A percentile compares a stretch with the other conserved stretches of the same genome.
Conservation (phyloP, 306 rosid genomes). For the Rosa multiflora region DNA sequence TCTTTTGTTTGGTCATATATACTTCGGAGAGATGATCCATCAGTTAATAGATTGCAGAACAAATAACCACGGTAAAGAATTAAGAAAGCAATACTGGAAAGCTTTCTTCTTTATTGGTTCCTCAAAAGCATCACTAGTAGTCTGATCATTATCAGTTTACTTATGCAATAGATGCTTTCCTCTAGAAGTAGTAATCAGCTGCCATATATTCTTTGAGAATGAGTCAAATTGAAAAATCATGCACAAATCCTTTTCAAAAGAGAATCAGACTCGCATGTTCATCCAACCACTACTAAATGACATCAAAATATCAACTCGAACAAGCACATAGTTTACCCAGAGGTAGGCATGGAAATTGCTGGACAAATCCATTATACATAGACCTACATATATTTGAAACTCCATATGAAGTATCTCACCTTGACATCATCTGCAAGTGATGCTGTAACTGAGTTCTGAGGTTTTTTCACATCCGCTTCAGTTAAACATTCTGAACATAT, state of each 20-base stretch:
- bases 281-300: not conserved
- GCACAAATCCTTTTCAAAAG: too few relatives aligned
- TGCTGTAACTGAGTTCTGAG: slow-evolving; percentile 43
- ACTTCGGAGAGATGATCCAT: not conserved
- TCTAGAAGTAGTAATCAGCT: not conserved
- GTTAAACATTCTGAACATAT: slow-evolving; percentile 79
- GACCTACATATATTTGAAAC: too few relatives aligned
- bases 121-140: not conserved
- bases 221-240: too few relatives aligned
- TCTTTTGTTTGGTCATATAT: too few relatives aligned
- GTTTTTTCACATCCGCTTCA: slow-evolving; percentile 62
- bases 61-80: not conserved
- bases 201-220: too few relatives aligned
- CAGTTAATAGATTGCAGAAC: not conserved
- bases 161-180: too few relatives aligned
- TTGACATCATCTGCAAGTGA: slow-evolving; percentile 58
- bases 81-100: not conserved
- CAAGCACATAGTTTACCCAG: not conserved
- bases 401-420: slow-evolving; percentile 24
- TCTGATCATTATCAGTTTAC: not conserved
- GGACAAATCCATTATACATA: too few relatives aligned
- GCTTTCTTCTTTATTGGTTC: not conserved
- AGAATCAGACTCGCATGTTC: not conserved
- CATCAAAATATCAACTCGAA: not conserved
- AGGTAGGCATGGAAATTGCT: not conserved